Evolutionary conservation across 2,329 filamentous ascomycete species (phyloP).

Genomic region (Ophiostoma fasciatum): DNA sequence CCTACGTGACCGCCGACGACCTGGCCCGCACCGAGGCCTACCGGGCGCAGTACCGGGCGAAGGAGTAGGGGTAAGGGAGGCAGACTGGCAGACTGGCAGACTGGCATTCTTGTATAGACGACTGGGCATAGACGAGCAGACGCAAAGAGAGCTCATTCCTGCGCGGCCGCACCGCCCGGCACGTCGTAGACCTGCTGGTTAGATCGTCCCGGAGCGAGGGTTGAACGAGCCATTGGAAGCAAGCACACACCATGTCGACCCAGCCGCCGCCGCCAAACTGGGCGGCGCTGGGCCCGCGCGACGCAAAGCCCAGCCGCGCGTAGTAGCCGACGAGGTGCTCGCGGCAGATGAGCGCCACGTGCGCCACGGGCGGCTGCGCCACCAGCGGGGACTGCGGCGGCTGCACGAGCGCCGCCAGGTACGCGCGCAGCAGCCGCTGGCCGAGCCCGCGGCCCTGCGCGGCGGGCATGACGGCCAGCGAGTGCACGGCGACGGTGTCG

Average conservation of each 20-base stretch:
- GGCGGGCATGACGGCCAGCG: slow-evolving; percentile 61
- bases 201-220: background rate
- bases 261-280: slow-evolving; percentile 67
- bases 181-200: too few relatives aligned
- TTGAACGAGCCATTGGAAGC: background rate
- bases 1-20: slow-evolving; percentile 45
- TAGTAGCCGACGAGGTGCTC: slow-evolving; percentile 65
- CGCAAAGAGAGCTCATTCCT: too few relatives aligned
- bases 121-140: too few relatives aligned
- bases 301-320: slow-evolving; percentile 56
- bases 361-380: slow-evolving; percentile 23
- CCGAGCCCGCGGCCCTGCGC: slow-evolving; percentile 63
- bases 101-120: too few relatives aligned
- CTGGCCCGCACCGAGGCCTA: slow-evolving; percentile 60
- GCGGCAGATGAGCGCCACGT: slow-evolving; percentile 63
- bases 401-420: slow-evolving; percentile 54
- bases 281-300: slow-evolving; percentile 52
- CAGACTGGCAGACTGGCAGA: too few relatives aligned
- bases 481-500: slow-evolving; percentile 66
- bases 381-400: too few relatives aligned
- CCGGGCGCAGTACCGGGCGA: slow-evolving; percentile 48
- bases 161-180: too few relatives aligned
- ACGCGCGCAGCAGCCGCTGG: slow-evolving; percentile 57
- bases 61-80: slow-evolving; percentile 18
- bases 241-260: slow-evolving; percentile 55